Conservation (phyloP, 495 filamentous ascomycete genomes). For the Penicillium chermesinum region DNA sequence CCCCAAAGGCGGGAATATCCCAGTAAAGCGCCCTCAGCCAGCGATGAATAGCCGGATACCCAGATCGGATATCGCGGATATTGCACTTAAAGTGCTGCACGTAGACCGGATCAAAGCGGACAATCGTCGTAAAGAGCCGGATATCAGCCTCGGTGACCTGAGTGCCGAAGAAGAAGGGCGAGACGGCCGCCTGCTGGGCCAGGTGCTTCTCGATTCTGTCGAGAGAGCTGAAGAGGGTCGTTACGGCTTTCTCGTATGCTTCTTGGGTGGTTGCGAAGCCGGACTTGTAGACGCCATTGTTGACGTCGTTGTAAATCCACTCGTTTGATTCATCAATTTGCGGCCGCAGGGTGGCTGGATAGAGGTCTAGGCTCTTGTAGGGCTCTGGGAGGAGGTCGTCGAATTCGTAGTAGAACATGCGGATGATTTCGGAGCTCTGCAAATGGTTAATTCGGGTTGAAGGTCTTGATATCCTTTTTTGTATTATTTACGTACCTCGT, state of each 20-base stretch:
- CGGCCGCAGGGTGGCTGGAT: conserved; percentile 51
- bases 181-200: conserved; percentile 31
- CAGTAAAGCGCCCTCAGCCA: conserved; percentile 68
- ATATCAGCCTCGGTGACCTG: conserved; percentile 77
- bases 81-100: conserved; percentile 96
- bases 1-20: conserved; percentile 55
- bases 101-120: conserved; percentile 84
- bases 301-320: conserved; percentile 81
- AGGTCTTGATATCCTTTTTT: background rate
- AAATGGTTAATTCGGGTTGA: background rate
- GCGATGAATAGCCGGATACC: conserved; percentile 62
- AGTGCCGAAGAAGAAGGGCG: conserved; percentile 64
- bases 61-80: conserved; percentile 71
- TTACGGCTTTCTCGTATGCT: conserved; percentile 67
- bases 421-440: conserved; percentile 53
- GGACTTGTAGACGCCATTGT: conserved; percentile 81
- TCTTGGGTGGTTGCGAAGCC: conserved; percentile 71
- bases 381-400: conserved; percentile 58
- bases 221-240: conserved; percentile 63
- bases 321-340: conserved; percentile 72
- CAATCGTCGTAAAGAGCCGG: conserved; percentile 73
- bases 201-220: conserved; percentile 68
- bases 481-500: conserved; percentile 45
- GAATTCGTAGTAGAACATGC: conserved; percentile 70
- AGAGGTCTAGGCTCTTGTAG: conserved; percentile 58